Percentiles rank a stretch among this genome's conserved stretches.
These are phyloP conservation scores for Phoma sp. DNA, from an alignment of 2,329 filamentous ascomycete genomes.

Conservation along the genomic window DNA sequence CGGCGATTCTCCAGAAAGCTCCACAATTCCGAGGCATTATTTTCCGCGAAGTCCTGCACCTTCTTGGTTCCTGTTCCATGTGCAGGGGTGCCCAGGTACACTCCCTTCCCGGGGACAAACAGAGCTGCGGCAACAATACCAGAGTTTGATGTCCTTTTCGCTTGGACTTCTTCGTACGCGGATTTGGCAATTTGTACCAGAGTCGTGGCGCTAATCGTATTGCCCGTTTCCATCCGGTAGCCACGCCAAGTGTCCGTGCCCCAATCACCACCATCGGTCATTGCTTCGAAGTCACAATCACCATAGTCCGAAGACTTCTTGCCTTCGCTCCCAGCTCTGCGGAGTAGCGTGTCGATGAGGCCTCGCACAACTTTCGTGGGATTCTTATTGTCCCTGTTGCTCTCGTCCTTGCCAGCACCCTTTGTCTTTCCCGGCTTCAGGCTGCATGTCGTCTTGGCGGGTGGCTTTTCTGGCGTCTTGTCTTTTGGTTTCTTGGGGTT, in stretches of 20 bases:
- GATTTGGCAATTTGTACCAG: not conserved
- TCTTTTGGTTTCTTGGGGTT: no score
- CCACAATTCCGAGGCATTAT: not conserved
- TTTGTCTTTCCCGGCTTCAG: not conserved
- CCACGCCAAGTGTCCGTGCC: not conserved
- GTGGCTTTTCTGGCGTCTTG: not conserved
- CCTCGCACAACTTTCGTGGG: not conserved
- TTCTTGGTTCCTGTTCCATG: not conserved
- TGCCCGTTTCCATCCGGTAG: not conserved
- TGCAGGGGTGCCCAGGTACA: not conserved
- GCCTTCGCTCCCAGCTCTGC: not conserved
- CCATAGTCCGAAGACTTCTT: not conserved
- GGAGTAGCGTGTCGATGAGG: not conserved
- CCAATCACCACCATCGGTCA: not conserved
- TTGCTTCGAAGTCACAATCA: not conserved
- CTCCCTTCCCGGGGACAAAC: not conserved
- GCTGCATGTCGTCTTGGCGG: not conserved
- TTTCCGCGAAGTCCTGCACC: not conserved
- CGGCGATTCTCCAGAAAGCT: no score
- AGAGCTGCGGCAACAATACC: not conserved
- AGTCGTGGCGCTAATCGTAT: not conserved
- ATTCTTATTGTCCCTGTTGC: not conserved
- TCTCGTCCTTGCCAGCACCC: not conserved
- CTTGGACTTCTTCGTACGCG: not conserved
- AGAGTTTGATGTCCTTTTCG: not conserved